Evolutionary conservation across 306 rosid species (phyloP).

Genomic region (Cotoneaster glaucophyllus): DNA sequence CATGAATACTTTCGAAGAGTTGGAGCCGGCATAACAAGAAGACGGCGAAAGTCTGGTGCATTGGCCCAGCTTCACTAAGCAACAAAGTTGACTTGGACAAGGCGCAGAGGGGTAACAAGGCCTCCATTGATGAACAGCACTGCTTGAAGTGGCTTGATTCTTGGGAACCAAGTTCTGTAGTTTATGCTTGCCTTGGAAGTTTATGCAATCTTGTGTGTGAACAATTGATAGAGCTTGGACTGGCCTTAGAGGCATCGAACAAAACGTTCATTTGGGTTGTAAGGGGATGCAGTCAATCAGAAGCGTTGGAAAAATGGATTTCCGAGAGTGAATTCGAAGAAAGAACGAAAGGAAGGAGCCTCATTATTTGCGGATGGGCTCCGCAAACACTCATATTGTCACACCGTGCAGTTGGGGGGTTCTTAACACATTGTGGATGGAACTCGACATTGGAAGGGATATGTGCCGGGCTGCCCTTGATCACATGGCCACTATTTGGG

Average conservation of each 20-base stretch:
- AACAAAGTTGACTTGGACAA: constrained; percentile 34
- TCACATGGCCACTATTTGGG: constrained; percentile 33
- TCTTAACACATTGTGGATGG: constrained; percentile 36
- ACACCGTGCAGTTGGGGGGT: constrained; percentile 36
- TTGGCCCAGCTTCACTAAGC: constrained; percentile 39
- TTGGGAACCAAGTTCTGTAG: constrained; percentile 26
- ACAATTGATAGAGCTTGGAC: constrained; percentile 43
- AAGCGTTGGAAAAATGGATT: constrained; percentile 44
- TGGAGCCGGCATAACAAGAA: constrained; percentile 22
- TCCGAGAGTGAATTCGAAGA: constrained; percentile 31
- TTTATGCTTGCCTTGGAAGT: constrained; percentile 68
- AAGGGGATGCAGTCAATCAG: constrained; percentile 20
- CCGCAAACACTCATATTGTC: constrained; percentile 55
- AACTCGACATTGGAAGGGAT: constrained; percentile 26
- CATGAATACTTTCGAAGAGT: constrained; percentile 21
- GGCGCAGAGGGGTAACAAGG: constrained; percentile 49
- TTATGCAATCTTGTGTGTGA: constrained; percentile 29
- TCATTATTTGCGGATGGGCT: constrained; percentile 66
- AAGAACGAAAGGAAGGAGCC: constrained; percentile 39
- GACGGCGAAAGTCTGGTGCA: constrained; percentile 21
- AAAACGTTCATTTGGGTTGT: constrained; percentile 66
- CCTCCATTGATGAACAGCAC: constrained; percentile 23
- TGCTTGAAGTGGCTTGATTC: constrained; percentile 49
- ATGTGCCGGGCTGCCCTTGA: constrained; percentile 30
- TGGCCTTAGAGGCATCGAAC: constrained; percentile 51